Evolutionary conservation across 202 grass and related monocot species (phyloP), one percentile per base, ranked within the genome.

Genomic region (Bolboschoenoplectus hybrid): DNA sequence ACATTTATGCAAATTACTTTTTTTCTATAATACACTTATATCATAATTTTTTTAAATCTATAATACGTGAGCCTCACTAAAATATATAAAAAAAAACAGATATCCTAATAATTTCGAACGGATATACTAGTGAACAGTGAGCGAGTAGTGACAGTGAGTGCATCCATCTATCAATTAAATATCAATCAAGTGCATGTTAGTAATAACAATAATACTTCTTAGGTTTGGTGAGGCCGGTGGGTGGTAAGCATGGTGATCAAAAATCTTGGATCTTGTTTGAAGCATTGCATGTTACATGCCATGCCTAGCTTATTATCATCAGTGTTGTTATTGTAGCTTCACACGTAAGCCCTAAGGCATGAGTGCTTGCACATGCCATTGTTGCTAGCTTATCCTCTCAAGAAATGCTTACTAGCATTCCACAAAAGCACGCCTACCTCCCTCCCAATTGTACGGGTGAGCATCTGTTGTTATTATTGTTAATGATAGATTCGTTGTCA

Each of bases 211-310:
- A 3, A 3, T 61, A 56, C 12, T 10, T 53, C 40, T 13, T 16
- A 70, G 49, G 26, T 58, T 78, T 38, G 50, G 34, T 56, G 3
- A 9, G 74, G 74, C 51, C 35, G 34, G 74, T 78, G 32, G 50
- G 26, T 56, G 51, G 74, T 78, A 12, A 78, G 52, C 74, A 78
- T 57, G 5, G 51, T n/a, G 32, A 77, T 57, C 6, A 39, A n/a
- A 7, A 41, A 41, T 58, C 3, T 78, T 78, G 51, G 74, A 78
- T 78, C 52, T 79, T 39, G 75, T 19, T 79, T 79, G 52, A 79
- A 79, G 34, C 52, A 79, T 79, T 40, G 7, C 51, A 79, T 41
- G 74, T 58, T 76, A 5, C 17, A 26, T 50, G 70, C 45, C n/a
- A 26, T 26, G 26, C 26, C 26, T 26, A 34, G 7, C 45, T 50